Conservation (phyloP, 2,329 filamentous ascomycete species). For the Thermothelomyces thermophilus region DNA sequence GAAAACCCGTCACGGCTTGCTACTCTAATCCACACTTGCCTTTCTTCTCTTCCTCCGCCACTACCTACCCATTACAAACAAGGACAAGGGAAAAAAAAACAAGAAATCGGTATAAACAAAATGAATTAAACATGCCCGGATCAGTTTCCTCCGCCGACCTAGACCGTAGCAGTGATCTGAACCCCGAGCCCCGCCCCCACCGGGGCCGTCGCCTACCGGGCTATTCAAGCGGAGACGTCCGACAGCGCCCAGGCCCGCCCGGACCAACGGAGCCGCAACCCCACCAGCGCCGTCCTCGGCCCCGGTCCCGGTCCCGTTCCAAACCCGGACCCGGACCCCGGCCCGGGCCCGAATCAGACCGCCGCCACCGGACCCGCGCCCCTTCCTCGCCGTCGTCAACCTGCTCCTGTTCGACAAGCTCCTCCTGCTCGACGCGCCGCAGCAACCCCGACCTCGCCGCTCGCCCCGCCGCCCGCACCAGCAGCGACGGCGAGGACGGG, state of each 20-base stretch:
- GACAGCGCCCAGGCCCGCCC: no score
- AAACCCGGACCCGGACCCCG: not conserved
- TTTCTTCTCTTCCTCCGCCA: no score
- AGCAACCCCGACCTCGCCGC: not conserved
- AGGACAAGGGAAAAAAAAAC: no score
- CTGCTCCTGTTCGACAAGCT: not conserved
- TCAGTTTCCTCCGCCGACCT: not conserved
- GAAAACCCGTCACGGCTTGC: no score
- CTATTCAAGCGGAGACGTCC: no score
- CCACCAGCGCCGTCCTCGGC: not conserved
- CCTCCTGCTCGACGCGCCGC: not conserved
- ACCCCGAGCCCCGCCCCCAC: not conserved
- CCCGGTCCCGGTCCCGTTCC: not conserved
- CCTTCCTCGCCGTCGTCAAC: no score
- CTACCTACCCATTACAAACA: no score
- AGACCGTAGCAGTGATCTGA: not conserved
- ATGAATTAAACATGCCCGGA: not conserved
- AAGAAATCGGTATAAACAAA: no score
- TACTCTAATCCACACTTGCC: no score
- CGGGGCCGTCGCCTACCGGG: not conserved
- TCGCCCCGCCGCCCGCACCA: not conserved
- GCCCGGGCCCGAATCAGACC: no score
- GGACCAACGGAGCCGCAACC: not conserved
- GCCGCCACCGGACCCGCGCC: no score
- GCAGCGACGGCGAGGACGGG: not conserved